Conservation (phyloP, 192 early-diverging fungal species). For the Funneliformis mosseae region DNA sequence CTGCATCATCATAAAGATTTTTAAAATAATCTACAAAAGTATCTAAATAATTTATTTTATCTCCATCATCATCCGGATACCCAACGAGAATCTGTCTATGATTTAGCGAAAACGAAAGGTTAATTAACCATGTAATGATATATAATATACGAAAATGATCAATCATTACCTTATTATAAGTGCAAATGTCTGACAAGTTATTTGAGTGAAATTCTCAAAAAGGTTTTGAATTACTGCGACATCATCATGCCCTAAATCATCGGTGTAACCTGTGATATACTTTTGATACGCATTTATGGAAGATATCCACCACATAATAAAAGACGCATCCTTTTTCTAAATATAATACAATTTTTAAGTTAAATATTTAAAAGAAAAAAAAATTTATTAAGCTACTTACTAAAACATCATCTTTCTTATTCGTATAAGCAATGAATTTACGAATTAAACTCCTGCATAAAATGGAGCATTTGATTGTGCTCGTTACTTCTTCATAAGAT, state of each 20-base stretch:
- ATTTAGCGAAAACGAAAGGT: too few species aligned
- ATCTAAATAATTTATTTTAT: neutral
- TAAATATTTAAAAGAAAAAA: neutral
- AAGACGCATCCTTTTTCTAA: neutral
- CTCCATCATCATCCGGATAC: neutral
- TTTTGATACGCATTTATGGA: neutral
- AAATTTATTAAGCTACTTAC: neutral
- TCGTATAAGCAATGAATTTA: neutral
- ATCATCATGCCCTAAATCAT: neutral
- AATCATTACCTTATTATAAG: neutral
- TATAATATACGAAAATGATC: neutral
- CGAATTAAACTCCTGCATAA: neutral
- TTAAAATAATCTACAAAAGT: neutral
- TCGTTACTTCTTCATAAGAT: too few species aligned
- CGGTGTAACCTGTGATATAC: neutral
- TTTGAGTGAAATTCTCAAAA: neutral
- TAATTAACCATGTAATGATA: neutral
- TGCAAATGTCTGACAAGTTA: neutral
- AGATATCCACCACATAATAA: constrained; percentile 21
- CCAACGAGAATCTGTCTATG: neutral
- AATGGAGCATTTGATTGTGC: neutral
- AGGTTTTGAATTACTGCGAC: neutral
- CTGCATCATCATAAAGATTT: neutral
- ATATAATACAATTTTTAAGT: neutral
- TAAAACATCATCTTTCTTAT: constrained; percentile 10